Evolutionary conservation across 768 basidiomycete species (phyloP).

Genomic region (Dioszegia crocea): DNA sequence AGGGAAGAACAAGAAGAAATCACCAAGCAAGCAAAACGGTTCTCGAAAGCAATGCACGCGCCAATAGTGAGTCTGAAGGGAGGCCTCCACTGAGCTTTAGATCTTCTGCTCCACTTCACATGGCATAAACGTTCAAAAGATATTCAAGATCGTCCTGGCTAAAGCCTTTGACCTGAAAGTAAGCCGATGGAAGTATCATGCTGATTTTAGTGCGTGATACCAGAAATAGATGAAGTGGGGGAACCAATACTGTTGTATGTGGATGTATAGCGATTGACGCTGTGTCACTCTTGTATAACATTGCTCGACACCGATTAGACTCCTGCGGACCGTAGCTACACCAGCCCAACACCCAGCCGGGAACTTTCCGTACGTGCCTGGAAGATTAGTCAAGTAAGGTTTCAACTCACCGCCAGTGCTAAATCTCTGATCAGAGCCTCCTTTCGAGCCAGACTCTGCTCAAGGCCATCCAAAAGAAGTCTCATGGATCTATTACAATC

Average conservation of each 20-base stretch:
- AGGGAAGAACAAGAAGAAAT: conserved; percentile 99
- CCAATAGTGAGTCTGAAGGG: conserved; percentile 57
- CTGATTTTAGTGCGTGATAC: conserved; percentile 74
- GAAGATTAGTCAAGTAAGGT: no score
- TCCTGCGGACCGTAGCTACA: no score
- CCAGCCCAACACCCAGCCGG: no score
- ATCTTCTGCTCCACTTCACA: conserved; percentile 99
- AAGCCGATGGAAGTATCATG: background rate
- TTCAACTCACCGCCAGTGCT: background rate
- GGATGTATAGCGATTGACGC: no score
- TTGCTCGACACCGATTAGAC: no score
- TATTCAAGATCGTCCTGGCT: conserved; percentile 54
- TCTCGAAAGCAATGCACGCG: conserved; percentile 98
- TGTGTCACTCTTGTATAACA: no score
- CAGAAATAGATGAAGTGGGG: conserved; percentile 93
- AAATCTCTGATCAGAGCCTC: background rate
- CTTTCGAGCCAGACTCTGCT: background rate
- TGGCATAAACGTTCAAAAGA: conserved; percentile 98
- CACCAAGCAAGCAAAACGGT: conserved; percentile 97
- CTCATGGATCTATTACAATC: background rate
- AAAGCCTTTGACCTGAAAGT: conserved; percentile 81
- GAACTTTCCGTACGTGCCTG: no score
- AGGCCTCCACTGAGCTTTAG: conserved; percentile 16
- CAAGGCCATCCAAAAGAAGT: background rate
- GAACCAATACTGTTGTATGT: conserved; percentile 94